Evolutionary conservation across 2,329 filamentous ascomycete genomes (phyloP), one percentile per base, ranked within the genome.

Genomic region (Teratosphaeria epicoccoides): DNA sequence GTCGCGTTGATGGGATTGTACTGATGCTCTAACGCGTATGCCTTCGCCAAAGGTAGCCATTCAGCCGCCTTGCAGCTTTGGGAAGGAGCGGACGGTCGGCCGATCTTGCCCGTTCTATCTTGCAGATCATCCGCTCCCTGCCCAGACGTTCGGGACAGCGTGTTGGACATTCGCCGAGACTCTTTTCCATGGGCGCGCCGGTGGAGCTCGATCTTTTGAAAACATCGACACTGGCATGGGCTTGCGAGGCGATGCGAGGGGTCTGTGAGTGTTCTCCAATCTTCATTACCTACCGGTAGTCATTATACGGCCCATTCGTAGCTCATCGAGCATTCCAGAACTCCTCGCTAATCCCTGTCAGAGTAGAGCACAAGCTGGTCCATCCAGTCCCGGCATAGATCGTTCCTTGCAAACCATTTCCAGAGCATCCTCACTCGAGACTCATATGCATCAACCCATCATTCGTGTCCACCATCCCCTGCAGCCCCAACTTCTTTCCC

Each of bases 391-490:
- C n/a, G n/a, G n/a, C n/a, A n/a, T n/a, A n/a, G n/a, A n/a, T n/a
- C n/a, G n/a, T n/a, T n/a, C n/a, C n/a, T n/a, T n/a, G n/a, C n/a
- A n/a, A n/a, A n/a, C n/a, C n/a, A n/a, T n/a, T n/a, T n/a, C 10
- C 33, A 40, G 14, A 17, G n/a, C 28, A 17, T 17, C 10, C 33
- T 71, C 73, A 95, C 68, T 96, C 90, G 63, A 96, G 95, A 68
- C 87, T 95, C 87, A 97, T 93, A 62, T 91, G 89, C 85, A 95
- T 95, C 58, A 96, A 76, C 1, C 89, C 87, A 67, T 96, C 91
- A 66, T 88, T 88, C n/a, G 91, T 91, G 69, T 96, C 91, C 17
- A 81, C 85, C 90, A 97, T 96, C 1, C 90, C 88, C 70, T 96
- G 90, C 59, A 94, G 78, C 7, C 88, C 88, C 12, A 95, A 76